Evolutionary conservation across 371 early-diverging fungal genomes (phyloP).

Genomic region (Lichtheimia ornata): DNA sequence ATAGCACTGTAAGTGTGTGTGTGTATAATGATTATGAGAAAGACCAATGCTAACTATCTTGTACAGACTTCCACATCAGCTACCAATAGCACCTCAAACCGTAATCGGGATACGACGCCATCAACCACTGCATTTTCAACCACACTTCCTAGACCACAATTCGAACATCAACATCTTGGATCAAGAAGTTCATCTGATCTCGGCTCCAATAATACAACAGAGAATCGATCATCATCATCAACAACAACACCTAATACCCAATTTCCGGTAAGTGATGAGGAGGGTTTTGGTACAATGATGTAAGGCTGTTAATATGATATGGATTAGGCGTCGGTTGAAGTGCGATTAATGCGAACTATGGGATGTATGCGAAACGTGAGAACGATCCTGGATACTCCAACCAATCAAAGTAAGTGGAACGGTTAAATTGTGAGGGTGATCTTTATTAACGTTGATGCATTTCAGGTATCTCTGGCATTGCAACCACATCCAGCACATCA

Average conservation of each 20-base stretch:
- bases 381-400: constrained; percentile 34
- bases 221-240: not conserved
- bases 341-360: constrained; percentile 44
- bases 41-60: too few relatives aligned
- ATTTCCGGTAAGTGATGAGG: not conserved
- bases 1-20: too few relatives aligned
- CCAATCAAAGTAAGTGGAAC: constrained; percentile 22
- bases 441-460: not conserved
- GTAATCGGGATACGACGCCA: not conserved
- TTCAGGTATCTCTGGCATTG: constrained; percentile 11
- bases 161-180: not conserved
- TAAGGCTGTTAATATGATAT: not conserved
- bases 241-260: not conserved
- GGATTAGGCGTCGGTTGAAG: constrained; percentile 43
- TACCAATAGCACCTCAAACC: too few relatives aligned
- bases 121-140: not conserved
- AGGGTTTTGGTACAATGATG: not conserved
- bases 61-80: too few relatives aligned
- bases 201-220: not conserved
- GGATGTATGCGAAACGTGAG: constrained; percentile 48
- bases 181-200: not conserved
- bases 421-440: not conserved
- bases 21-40: too few relatives aligned
- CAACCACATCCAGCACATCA: constrained; percentile 23
- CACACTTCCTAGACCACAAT: constrained; percentile 1